Evolutionary conservation across 352 stramenopile genomes (phyloP).

Genomic region (Blastocystis sp.): DNA sequence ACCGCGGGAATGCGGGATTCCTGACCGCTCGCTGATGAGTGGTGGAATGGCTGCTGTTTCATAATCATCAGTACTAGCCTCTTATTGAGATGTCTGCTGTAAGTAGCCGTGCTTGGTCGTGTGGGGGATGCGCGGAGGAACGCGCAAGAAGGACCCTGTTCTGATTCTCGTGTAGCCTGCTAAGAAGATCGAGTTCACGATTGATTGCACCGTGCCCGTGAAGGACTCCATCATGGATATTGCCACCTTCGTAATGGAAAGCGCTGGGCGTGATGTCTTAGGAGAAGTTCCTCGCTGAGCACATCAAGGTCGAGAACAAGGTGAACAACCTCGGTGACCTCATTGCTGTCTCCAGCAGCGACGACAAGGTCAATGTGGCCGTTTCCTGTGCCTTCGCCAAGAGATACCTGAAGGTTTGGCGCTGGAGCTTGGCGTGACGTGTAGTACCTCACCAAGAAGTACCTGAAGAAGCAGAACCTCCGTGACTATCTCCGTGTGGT

Average conservation of each 20-base stretch:
- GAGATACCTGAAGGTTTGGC: slow-evolving; percentile 83
- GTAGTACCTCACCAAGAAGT: slow-evolving; percentile 99
- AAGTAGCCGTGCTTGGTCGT: background rate
- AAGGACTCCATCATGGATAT: slow-evolving; percentile 98
- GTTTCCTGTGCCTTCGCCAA: slow-evolving; percentile 94
- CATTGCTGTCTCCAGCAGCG: slow-evolving; percentile 93
- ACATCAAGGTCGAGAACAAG: slow-evolving; percentile 99
- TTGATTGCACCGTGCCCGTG: slow-evolving; percentile 92
- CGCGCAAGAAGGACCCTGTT: background rate
- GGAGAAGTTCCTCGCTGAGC: slow-evolving; percentile 98
- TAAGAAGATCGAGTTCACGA: slow-evolving; percentile 85
- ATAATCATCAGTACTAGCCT: background rate
- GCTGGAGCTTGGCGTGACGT: background rate
- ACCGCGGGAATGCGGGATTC: background rate
- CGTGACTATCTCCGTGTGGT: slow-evolving; percentile 99
- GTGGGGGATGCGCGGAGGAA: background rate
- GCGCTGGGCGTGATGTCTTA: background rate
- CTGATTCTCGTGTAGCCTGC: slow-evolving; percentile 68
- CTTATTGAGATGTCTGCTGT: background rate
- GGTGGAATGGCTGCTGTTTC: background rate
- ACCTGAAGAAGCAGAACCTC: slow-evolving; percentile 99
- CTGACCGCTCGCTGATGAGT: background rate
- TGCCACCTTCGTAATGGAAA: slow-evolving; percentile 85
- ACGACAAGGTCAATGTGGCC: slow-evolving; percentile 93
- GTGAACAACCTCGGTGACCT: slow-evolving; percentile 90